These are phyloP conservation scores for Albugo laibachii DNA, from an alignment of 352 stramenopile genomes.

Conservation along the genomic window DNA sequence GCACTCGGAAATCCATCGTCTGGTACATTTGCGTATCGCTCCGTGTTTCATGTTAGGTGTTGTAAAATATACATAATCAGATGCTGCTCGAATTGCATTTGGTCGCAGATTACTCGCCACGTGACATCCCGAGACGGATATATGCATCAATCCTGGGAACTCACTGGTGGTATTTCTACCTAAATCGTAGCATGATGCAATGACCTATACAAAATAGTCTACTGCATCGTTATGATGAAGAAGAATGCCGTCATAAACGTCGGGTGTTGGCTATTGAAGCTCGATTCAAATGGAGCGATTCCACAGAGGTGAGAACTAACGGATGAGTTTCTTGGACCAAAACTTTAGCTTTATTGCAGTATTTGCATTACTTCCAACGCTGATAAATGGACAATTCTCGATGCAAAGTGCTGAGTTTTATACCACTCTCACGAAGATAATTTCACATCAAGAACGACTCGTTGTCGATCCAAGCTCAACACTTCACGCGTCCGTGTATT, in stretches of 20 bases:
- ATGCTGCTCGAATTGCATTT: constrained; percentile 76
- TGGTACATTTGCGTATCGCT: constrained; percentile 85
- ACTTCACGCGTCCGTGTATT: constrained; percentile 54
- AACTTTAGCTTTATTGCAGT: constrained; percentile 22
- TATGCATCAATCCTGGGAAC: constrained; percentile 57
- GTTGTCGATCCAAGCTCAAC: constrained; percentile 50
- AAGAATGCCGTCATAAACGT: constrained; percentile 83
- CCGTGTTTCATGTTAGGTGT: constrained; percentile 75
- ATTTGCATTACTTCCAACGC: constrained; percentile 70
- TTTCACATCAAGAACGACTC: constrained; percentile 48
- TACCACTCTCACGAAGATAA: constrained; percentile 25
- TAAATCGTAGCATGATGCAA: constrained; percentile 83
- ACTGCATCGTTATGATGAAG: constrained; percentile 80
- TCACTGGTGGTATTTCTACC: constrained; percentile 20
- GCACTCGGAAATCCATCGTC: constrained; percentile 84
- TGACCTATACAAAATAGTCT: constrained; percentile 75
- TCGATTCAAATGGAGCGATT: constrained; percentile 79
- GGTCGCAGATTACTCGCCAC: constrained; percentile 85
- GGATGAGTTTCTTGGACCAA: constrained; percentile 41
- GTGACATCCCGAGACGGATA: constrained; percentile 79
- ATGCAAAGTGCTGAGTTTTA: constrained; percentile 29
- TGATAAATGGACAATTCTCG: constrained; percentile 46
- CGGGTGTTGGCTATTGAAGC: constrained; percentile 79
- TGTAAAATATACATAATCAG: too few species aligned
- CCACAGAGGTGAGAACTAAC: constrained; percentile 72